These are phyloP conservation scores for Citrullus colocynthis DNA, from an alignment of 306 rosid species.

Conservation along the genomic window DNA sequence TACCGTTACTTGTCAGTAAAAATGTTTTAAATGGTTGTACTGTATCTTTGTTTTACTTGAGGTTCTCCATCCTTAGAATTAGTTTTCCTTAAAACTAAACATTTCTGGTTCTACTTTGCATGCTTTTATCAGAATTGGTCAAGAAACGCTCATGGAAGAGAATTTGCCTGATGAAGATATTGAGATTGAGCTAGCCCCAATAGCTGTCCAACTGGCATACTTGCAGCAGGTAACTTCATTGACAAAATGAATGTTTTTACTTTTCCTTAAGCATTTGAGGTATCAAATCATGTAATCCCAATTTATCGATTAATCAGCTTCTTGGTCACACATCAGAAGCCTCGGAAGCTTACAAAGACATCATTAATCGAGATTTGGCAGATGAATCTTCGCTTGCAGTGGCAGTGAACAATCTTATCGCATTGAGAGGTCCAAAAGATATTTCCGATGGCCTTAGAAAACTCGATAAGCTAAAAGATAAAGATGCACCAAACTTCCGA, in stretches of 20 bases:
- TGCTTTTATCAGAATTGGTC: conserved; percentile 62
- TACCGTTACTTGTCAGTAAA: not conserved
- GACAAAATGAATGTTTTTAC: not conserved
- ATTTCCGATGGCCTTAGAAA: conserved; percentile 89
- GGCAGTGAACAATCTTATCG: conserved; percentile 80
- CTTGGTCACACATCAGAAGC: conserved; percentile 77
- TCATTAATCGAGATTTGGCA: conserved; percentile 60
- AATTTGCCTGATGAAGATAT: conserved; percentile 64
- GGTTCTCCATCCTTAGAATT: not conserved
- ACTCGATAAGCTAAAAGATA: conserved; percentile 77
- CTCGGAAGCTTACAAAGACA: conserved; percentile 42
- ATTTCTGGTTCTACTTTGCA: conserved; percentile 3
- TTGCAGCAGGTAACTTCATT: conserved; percentile 59
- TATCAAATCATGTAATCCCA: conserved; percentile 13
- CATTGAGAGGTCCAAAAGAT: conserved; percentile 80
- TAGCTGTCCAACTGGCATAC: conserved; percentile 90
- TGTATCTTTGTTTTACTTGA: not conserved
- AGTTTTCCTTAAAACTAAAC: not conserved
- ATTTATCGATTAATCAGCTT: conserved; percentile 43
- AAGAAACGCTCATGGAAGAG: conserved; percentile 54
- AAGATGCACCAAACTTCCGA: conserved; percentile 54
- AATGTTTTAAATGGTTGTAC: not conserved
- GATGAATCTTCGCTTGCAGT: conserved; percentile 83
- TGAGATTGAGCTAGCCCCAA: conserved; percentile 80
- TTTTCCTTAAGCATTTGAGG: conserved; percentile 9